phyloP scores from a whole-genome alignment of 2,329 filamentous ascomycete genomes.

The Pyricularia sp. region DNA sequence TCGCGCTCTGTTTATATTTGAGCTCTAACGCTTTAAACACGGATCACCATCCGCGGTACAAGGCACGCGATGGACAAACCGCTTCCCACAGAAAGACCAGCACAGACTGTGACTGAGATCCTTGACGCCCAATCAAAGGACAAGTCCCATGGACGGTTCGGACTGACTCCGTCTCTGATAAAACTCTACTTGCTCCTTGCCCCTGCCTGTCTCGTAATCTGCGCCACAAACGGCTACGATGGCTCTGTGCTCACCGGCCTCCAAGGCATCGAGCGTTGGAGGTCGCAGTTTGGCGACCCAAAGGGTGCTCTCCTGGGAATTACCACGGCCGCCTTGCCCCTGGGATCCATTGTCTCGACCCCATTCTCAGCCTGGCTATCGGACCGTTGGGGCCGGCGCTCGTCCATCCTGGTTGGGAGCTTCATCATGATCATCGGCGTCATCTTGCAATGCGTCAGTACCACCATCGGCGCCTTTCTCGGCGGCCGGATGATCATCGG shows the following conservation, averaged over 20 bases:
- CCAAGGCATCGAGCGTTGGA: conserved; percentile 1
- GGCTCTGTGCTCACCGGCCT: conserved; percentile 4
- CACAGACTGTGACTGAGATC: neutral
- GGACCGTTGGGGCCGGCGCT: conserved; percentile 23
- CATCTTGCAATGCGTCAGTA: conserved; percentile 20
- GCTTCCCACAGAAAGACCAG: neutral
- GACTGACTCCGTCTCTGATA: neutral
- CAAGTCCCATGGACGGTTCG: neutral
- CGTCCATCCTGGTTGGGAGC: conserved; percentile 31
- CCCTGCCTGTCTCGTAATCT: conserved; percentile 3
- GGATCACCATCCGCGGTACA: neutral
- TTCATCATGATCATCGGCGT: conserved; percentile 29
- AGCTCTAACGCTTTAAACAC: neutral
- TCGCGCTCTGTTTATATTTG: neutral
- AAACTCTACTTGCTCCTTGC: conserved; percentile 1
- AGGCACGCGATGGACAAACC: neutral
- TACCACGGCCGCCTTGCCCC: conserved; percentile 47
- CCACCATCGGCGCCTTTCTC: conserved; percentile 27
- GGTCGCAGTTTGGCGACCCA: conserved; percentile 28
- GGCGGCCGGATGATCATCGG: conserved; percentile 22
- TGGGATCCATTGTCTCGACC: conserved; percentile 48
- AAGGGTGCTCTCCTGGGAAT: conserved; percentile 39
- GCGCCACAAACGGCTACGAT: conserved; percentile 5
- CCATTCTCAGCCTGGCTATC: conserved; percentile 48
- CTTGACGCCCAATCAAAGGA: neutral